A percentile compares a stretch with the other conserved stretches of the same genome.
Conservation (phyloP, 2,329 filamentous ascomycete species). For the Claviceps monticola region DNA sequence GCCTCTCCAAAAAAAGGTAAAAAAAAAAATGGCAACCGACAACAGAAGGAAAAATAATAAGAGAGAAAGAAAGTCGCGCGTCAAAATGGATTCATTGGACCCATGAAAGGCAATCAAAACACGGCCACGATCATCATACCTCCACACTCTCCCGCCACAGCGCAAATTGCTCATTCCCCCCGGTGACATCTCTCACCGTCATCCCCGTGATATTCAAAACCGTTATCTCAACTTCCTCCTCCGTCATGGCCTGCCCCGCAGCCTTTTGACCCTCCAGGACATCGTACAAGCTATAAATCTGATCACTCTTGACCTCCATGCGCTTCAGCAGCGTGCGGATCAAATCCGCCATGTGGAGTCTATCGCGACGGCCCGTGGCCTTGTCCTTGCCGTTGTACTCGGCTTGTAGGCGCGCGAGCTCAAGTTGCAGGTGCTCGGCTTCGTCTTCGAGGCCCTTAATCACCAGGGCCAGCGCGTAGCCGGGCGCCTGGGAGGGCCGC, state of each 20-base stretch:
- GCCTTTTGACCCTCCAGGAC: constrained; percentile 69
- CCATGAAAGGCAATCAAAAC: no score
- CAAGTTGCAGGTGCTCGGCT: constrained; percentile 58
- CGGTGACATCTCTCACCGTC: constrained; percentile 27
- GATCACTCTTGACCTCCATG: constrained; percentile 60
- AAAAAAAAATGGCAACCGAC: background rate
- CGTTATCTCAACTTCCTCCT: constrained; percentile 50
- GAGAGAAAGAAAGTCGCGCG: background rate
- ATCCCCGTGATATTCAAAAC: constrained; percentile 40
- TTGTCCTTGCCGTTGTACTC: constrained; percentile 55
- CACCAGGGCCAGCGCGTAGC: constrained; percentile 63
- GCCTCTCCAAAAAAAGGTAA: no score
- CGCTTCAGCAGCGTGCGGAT: constrained; percentile 48
- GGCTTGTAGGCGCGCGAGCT: constrained; percentile 47
- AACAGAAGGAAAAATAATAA: background rate
- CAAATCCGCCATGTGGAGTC: constrained; percentile 44
- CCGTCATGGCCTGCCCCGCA: constrained; percentile 46
- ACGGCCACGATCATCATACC: background rate
- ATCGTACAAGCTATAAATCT: constrained; percentile 73
- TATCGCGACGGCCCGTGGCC: constrained; percentile 48
- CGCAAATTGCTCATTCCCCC: constrained; percentile 21
- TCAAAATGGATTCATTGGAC: background rate
- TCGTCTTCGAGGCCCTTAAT: constrained; percentile 75
- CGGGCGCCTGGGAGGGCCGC: constrained; percentile 55
- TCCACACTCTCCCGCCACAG: constrained; percentile 22